These are phyloP conservation scores for Lasiosphaeria hispida DNA, from an alignment of 495 filamentous ascomycete genomes.

Conservation along the genomic window DNA sequence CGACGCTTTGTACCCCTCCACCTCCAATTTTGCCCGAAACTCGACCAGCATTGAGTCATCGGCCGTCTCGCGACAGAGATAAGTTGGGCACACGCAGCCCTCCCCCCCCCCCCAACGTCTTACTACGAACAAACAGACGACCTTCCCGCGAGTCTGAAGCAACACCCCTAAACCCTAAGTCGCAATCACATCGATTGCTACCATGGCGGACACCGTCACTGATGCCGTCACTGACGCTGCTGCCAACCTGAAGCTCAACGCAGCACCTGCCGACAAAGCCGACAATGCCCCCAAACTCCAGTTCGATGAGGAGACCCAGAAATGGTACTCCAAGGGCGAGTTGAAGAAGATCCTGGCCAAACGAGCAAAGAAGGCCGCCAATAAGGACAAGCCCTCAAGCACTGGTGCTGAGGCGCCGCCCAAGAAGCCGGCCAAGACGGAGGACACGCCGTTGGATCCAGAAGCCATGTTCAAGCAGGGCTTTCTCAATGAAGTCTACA, in stretches of 20 bases:
- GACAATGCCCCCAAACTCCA: constrained; percentile 53
- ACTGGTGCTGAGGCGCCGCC: constrained; percentile 27
- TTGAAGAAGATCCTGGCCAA: constrained; percentile 64
- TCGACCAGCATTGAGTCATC: constrained; percentile 8
- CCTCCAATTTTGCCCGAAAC: constrained; percentile 8
- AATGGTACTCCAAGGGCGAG: constrained; percentile 65
- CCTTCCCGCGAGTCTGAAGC: background rate
- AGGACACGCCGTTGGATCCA: constrained; percentile 56
- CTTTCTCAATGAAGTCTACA: constrained; percentile 77
- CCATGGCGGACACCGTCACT: constrained; percentile 57
- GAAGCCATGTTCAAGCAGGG: constrained; percentile 81
- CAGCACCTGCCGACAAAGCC: constrained; percentile 47
- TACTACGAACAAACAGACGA: background rate
- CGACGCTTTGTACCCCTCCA: constrained; percentile 8
- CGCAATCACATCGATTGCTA: background rate
- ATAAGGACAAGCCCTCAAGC: constrained; percentile 46
- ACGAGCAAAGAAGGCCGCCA: constrained; percentile 56
- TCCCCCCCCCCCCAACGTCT: no score
- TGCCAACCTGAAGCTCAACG: constrained; percentile 59
- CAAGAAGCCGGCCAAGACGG: constrained; percentile 43
- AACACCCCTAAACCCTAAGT: background rate
- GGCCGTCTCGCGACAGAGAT: background rate
- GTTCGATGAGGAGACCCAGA: constrained; percentile 63
- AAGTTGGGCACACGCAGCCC: no score
- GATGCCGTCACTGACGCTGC: constrained; percentile 51